These are phyloP conservation scores for Eucalyptus curtisii DNA, from an alignment of 345 rosid species.

Conservation along the genomic window DNA sequence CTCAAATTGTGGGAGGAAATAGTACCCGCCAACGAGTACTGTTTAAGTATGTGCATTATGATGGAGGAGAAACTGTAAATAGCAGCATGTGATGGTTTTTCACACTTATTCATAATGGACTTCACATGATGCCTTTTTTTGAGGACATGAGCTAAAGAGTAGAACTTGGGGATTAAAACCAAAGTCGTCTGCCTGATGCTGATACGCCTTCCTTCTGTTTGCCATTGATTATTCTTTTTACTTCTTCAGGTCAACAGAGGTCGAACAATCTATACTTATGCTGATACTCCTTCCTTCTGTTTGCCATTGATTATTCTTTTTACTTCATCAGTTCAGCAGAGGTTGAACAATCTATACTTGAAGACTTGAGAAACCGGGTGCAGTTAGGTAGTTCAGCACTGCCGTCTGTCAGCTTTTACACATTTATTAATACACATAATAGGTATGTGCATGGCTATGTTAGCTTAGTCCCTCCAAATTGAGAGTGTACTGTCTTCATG, in stretches of 20 bases:
- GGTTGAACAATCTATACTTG: slow-evolving; percentile 86
- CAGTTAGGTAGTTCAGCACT: slow-evolving; percentile 68
- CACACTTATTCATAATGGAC: not conserved
- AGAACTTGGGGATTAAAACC: not conserved
- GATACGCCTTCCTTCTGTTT: not conserved
- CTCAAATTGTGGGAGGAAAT: not conserved
- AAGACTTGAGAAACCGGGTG: slow-evolving; percentile 91
- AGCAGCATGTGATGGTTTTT: not conserved
- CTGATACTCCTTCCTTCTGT: not conserved
- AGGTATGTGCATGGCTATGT: slow-evolving; percentile 31
- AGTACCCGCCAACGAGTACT: not conserved
- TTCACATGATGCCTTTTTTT: not conserved
- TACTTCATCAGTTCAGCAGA: slow-evolving; percentile 50
- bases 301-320: not conserved
- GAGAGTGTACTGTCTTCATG: not conserved
- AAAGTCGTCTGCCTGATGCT: not conserved
- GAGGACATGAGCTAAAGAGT: not conserved
- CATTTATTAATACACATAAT: slow-evolving; percentile 84
- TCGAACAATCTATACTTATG: slow-evolving; percentile 68
- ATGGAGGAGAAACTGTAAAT: not conserved
- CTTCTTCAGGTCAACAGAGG: slow-evolving; percentile 57
- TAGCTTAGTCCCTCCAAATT: not conserved
- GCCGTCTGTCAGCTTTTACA: slow-evolving; percentile 94
- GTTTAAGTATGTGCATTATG: not conserved
- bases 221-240: not conserved